Base-by-base conservation (phyloP, 2,329 filamentous ascomycete genomes). In the Dryadomyces quercus-mongolicae region DNA sequence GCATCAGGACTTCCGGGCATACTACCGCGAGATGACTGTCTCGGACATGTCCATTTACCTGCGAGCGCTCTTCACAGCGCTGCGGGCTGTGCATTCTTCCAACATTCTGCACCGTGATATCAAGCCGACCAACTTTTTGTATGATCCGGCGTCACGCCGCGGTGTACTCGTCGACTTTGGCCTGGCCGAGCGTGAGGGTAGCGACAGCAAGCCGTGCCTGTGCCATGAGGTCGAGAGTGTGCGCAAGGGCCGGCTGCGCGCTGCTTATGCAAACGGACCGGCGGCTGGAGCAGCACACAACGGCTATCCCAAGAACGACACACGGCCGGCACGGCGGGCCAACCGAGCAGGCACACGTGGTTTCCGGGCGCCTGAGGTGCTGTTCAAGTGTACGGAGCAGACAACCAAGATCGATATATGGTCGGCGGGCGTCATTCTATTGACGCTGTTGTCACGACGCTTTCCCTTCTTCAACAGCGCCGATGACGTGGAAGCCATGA, bases 391-490 rank as follows among this genome's bases (percentile, higher is more conserved):
- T 71, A 96, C 91, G 0, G 86, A 90, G 59, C 93, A 98, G 68
- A 94, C 86, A 4, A 92, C 87, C 46, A 86, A 92, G 61, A 93
- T 98, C 61, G 93, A 98, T 66, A 86, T 98, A 60, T 98, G 93
- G 93, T 95, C 89, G 22, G 91, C 85, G 0, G 93, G 93, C 45
- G 91, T 98, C n/a, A 95, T 98, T 54, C 77, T 98, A 2, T 75
- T 98, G n/a, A 98, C 93, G 0, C 86, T 98, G 59, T 75, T 98
- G 15, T 92, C 88, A 44, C 86, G 86, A 55, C 84, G 93, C 4
- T 98, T 98, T 63, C 93, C 93, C 1, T 98, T 98, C 70, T 98
- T 98, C 76, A 96, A 98, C 70, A 95, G 88, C 48, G 86, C 90
- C n/a, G 93, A 98, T 67, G 93, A 98, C 63, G 86, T 98, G 49